Percentiles rank a stretch among this genome's conserved stretches.
These are phyloP conservation scores for Strobilomyces echinocephalus DNA, from an alignment of 768 basidiomycete species.

Conservation along the genomic window DNA sequence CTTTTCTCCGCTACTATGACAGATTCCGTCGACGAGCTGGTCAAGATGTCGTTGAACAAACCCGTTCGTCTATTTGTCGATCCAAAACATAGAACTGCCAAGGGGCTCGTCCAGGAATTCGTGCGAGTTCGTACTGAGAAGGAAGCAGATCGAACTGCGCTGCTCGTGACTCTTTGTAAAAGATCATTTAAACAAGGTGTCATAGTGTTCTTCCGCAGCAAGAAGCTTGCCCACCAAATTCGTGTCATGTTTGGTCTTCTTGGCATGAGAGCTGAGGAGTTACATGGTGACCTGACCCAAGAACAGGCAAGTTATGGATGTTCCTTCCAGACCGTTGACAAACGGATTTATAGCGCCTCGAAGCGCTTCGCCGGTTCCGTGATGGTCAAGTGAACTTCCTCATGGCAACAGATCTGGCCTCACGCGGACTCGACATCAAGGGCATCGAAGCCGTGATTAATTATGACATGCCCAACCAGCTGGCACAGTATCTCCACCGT, in stretches of 20 bases:
- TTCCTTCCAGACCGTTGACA: not conserved
- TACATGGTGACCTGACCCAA: slow-evolving; percentile 94
- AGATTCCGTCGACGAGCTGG: slow-evolving; percentile 90
- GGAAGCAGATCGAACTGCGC: slow-evolving; percentile 68
- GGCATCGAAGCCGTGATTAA: slow-evolving; percentile 97
- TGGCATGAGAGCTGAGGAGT: slow-evolving; percentile 85
- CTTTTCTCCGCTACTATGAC: slow-evolving; percentile 99
- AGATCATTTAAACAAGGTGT: slow-evolving; percentile 78
- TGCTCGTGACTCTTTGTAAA: slow-evolving; percentile 81
- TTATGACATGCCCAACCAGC: slow-evolving; percentile 94
- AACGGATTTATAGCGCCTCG: slow-evolving; percentile 58
- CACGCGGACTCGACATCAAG: slow-evolving; percentile 94
- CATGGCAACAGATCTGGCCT: slow-evolving; percentile 94
- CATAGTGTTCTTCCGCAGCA: slow-evolving; percentile 93
- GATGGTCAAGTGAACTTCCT: slow-evolving; percentile 86
- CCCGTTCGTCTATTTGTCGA: slow-evolving; percentile 96
- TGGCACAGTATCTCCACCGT: slow-evolving; percentile 93
- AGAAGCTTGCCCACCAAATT: slow-evolving; percentile 96
- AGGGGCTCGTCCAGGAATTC: slow-evolving; percentile 89
- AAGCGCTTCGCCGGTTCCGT: slow-evolving; percentile 81
- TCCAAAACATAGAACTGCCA: slow-evolving; percentile 82
- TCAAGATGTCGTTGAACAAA: slow-evolving; percentile 87
- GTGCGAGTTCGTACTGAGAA: slow-evolving; percentile 82
- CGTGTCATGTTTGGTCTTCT: slow-evolving; percentile 85
- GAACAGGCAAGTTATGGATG: slow-evolving; percentile 64